Evolutionary conservation across 1,284 basidiomycete species (phyloP).

Genomic region (Ceratobasidium sp.): DNA sequence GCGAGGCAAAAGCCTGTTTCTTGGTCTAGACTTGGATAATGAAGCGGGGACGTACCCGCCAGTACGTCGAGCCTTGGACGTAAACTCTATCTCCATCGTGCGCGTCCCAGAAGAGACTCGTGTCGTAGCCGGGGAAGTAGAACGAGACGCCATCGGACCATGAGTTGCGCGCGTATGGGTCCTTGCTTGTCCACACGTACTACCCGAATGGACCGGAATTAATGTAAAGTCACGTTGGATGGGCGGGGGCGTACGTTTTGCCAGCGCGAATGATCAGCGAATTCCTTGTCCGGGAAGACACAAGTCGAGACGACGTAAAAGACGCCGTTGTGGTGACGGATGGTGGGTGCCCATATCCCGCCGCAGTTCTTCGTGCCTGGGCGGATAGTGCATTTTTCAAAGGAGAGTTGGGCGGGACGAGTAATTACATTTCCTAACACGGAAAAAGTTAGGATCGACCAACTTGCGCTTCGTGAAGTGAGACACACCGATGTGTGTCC

Average conservation of each 20-base stretch:
- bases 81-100: conserved; percentile 28
- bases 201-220: neutral
- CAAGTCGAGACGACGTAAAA: conserved; percentile 42
- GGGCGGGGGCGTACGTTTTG: conserved; percentile 26
- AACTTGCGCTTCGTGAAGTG: neutral
- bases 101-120: conserved; percentile 43
- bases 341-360: conserved; percentile 44
- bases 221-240: neutral
- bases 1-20: neutral
- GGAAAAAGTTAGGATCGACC: neutral
- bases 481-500: conserved; percentile 41
- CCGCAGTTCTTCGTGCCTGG: conserved; percentile 39
- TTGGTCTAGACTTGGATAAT: neutral
- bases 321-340: conserved; percentile 40
- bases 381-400: conserved; percentile 30
- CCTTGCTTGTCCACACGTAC: conserved; percentile 36
- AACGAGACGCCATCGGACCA: conserved; percentile 43
- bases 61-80: conserved; percentile 38
- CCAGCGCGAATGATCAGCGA: conserved; percentile 34
- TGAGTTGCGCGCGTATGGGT: conserved; percentile 32
- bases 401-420: conserved; percentile 27
- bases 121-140: conserved; percentile 41
- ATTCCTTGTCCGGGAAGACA: conserved; percentile 33
- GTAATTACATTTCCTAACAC: conserved; percentile 40
- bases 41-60: conserved; percentile 30